These are phyloP conservation scores for Ogataea parapolymorpha DNA, from an alignment of 805 yeast species.

Conservation along the genomic window DNA sequence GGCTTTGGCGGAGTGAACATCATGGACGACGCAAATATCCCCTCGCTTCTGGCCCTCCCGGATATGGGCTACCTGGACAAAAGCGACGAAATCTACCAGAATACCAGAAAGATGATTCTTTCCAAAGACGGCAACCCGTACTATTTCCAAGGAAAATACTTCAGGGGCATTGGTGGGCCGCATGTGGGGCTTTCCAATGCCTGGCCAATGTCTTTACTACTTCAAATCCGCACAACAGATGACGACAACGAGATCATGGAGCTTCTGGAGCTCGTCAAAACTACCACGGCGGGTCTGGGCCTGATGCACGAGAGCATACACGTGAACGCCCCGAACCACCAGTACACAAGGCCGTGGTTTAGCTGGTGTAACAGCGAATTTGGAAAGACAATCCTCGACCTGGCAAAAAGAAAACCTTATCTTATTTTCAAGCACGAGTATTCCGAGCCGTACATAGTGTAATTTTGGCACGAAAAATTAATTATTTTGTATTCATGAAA, in stretches of 20 bases:
- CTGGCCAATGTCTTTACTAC: constrained; percentile 88
- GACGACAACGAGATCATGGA: constrained; percentile 64
- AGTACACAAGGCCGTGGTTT: constrained; percentile 86
- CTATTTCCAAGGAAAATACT: constrained; percentile 55
- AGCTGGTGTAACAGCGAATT: constrained; percentile 94
- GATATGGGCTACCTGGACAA: constrained; percentile 61
- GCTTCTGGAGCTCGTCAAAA: constrained; percentile 48
- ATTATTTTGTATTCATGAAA: constrained; percentile 11
- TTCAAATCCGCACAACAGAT: constrained; percentile 70
- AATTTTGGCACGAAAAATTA: constrained; percentile 15
- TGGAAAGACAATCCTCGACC: constrained; percentile 77
- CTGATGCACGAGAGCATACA: constrained; percentile 80
- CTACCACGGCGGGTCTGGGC: constrained; percentile 70
- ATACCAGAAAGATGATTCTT: constrained; percentile 74
- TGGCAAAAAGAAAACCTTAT: constrained; percentile 71
- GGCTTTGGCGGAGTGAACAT: constrained; percentile 71
- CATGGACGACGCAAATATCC: constrained; percentile 92
- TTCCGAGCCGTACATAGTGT: constrained; percentile 3
- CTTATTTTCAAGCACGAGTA: constrained; percentile 53
- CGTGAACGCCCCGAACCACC: constrained; percentile 50
- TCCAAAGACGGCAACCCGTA: constrained; percentile 75
- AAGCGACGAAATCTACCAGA: constrained; percentile 62
- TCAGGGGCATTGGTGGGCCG: constrained; percentile 87
- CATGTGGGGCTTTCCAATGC: constrained; percentile 78
- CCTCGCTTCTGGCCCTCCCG: constrained; percentile 76